These are phyloP conservation scores for Cucurbita pepo DNA, from an alignment of 306 rosid genomes.

Conservation along the genomic window DNA sequence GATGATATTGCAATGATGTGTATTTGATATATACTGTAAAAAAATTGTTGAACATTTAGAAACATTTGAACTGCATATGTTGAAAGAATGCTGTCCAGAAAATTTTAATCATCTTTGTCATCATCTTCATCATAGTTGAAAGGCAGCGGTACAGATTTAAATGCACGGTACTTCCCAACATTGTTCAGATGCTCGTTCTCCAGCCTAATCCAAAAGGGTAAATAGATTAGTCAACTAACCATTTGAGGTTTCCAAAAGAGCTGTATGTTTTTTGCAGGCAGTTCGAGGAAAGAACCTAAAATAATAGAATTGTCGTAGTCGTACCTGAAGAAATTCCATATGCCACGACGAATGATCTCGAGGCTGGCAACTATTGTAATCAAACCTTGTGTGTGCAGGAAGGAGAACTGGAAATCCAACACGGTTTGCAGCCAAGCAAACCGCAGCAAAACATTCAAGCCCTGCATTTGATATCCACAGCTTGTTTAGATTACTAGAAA, in stretches of 20 bases:
- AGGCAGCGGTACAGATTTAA: constrained; percentile 62
- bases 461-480: constrained; percentile 20
- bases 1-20: background rate
- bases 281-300: background rate
- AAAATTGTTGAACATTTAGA: no score
- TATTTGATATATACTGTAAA: no score
- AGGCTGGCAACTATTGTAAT: constrained; percentile 26
- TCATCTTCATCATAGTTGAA: constrained; percentile 57
- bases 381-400: constrained; percentile 33
- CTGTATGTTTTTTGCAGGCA: background rate
- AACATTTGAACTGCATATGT: background rate
- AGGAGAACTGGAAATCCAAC: constrained; percentile 16
- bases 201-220: constrained; percentile 18
- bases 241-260: background rate
- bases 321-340: constrained; percentile 70
- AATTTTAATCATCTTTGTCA: constrained; percentile 22
- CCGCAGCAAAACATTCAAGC: constrained; percentile 46
- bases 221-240: background rate
- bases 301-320: background rate
- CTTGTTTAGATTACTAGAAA: background rate
- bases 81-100: background rate
- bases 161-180: constrained; percentile 66
- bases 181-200: constrained; percentile 76
- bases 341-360: constrained; percentile 61
- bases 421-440: constrained; percentile 64